Evolutionary conservation across 768 basidiomycete genomes (phyloP).

Genomic region (Leccinum rimulosum): DNA sequence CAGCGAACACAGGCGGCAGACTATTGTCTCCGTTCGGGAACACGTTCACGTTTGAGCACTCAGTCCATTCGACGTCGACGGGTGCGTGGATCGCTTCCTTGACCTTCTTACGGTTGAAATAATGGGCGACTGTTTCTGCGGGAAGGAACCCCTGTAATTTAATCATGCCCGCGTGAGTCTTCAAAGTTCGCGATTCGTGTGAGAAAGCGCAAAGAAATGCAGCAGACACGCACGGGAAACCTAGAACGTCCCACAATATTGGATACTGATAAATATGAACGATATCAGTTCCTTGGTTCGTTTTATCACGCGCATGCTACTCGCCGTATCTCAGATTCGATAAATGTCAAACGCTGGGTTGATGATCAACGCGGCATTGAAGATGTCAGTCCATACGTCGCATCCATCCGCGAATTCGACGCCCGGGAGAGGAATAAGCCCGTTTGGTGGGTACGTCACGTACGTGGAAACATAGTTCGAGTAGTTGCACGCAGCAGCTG

Average conservation of each 20-base stretch:
- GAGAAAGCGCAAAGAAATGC: background rate
- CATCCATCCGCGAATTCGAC: conserved; percentile 48
- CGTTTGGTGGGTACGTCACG: conserved; percentile 68
- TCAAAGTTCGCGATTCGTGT: background rate
- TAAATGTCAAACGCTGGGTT: conserved; percentile 81
- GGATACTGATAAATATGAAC: conserved; percentile 40
- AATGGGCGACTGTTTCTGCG: conserved; percentile 54
- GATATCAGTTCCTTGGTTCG: background rate
- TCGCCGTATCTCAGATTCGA: conserved; percentile 66
- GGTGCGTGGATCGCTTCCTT: conserved; percentile 70
- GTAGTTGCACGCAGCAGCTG: conserved; percentile 57
- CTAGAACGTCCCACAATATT: conserved; percentile 75
- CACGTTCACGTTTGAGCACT: conserved; percentile 59
- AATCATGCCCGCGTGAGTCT: background rate
- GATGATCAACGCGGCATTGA: conserved; percentile 54
- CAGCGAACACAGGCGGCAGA: conserved; percentile 58
- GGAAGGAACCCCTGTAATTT: conserved; percentile 53
- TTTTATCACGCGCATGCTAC: conserved; percentile 6
- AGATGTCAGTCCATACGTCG: conserved; percentile 66
- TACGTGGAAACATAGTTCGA: conserved; percentile 57
- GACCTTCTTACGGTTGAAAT: conserved; percentile 69
- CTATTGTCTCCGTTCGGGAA: conserved; percentile 63
- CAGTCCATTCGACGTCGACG: conserved; percentile 46
- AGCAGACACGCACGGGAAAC: conserved; percentile 63
- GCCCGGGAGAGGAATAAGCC: conserved; percentile 64